Evolutionary conservation across 768 basidiomycete species (phyloP).

Genomic region (Sarcodon sp.): DNA sequence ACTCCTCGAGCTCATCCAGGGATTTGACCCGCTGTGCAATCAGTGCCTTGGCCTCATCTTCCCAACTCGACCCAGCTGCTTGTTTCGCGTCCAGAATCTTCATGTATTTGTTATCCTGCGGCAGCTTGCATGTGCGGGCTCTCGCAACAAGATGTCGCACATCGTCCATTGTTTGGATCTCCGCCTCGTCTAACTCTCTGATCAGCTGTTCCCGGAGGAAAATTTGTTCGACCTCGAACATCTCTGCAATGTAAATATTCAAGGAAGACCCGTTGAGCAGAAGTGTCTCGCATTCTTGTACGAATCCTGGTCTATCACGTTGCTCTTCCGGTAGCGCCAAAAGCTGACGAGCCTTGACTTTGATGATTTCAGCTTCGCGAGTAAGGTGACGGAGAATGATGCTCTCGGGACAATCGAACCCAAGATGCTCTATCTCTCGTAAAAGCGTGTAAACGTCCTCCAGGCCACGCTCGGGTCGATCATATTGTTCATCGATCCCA

Average conservation of each 20-base stretch:
- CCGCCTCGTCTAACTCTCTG: slow-evolving; percentile 65
- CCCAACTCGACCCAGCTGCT: slow-evolving; percentile 66
- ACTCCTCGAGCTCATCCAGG: slow-evolving; percentile 64
- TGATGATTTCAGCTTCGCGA: slow-evolving; percentile 52
- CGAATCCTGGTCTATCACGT: slow-evolving; percentile 39
- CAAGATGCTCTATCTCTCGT: slow-evolving; percentile 59
- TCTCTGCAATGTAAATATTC: slow-evolving; percentile 76
- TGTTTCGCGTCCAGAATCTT: slow-evolving; percentile 51
- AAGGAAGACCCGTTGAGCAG: slow-evolving; percentile 60
- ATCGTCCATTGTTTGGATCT: slow-evolving; percentile 54
- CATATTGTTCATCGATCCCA: slow-evolving; percentile 39
- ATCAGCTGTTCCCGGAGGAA: slow-evolving; percentile 70
- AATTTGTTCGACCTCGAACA: slow-evolving; percentile 66
- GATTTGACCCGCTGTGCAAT: slow-evolving; percentile 62
- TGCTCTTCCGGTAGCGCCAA: slow-evolving; percentile 29
- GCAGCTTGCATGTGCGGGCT: slow-evolving; percentile 54
- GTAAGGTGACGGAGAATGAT: slow-evolving; percentile 37
- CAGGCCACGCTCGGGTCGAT: slow-evolving; percentile 59
- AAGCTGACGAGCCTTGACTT: slow-evolving; percentile 37
- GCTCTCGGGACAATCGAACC: slow-evolving; percentile 80
- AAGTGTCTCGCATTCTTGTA: slow-evolving; percentile 61
- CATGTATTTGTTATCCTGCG: slow-evolving; percentile 52
- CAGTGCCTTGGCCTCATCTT: slow-evolving; percentile 49
- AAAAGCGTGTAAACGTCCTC: slow-evolving; percentile 62
- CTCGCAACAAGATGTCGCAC: slow-evolving; percentile 61